Conservation (phyloP, 2,329 filamentous ascomycete species). For the Verticillium nonalfalfae region DNA sequence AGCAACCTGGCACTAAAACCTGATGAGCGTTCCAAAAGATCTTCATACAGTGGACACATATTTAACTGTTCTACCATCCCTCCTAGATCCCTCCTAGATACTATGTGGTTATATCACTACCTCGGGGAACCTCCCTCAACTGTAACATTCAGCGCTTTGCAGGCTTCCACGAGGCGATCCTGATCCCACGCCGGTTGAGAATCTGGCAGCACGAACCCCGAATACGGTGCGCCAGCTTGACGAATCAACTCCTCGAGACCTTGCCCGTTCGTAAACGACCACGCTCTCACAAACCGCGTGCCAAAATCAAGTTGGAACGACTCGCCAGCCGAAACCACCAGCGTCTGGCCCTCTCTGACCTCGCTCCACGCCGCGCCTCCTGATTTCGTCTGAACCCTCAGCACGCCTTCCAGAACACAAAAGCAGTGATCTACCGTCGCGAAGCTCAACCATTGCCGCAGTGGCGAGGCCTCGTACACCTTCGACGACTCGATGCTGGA, state of each 20-base stretch:
- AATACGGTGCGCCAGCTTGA: slow-evolving; percentile 23
- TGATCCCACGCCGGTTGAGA: not conserved
- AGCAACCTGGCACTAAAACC: too few species aligned
- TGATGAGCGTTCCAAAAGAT: too few species aligned
- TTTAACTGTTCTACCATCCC: too few species aligned
- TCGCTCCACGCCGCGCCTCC: slow-evolving; percentile 16
- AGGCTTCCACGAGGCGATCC: not conserved
- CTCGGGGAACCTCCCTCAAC: not conserved
- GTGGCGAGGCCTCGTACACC: slow-evolving; percentile 25
- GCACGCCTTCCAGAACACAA: slow-evolving; percentile 36
- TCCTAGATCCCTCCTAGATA: too few species aligned
- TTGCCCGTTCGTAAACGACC: slow-evolving; percentile 40
- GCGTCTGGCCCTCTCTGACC: slow-evolving; percentile 39
- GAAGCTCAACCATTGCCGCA: slow-evolving; percentile 34
- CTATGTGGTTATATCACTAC: too few species aligned
- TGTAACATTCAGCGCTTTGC: not conserved
- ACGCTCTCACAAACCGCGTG: slow-evolving; percentile 38
- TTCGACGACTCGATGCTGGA: slow-evolving; percentile 41
- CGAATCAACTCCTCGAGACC: slow-evolving; percentile 41
- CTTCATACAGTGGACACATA: too few species aligned
- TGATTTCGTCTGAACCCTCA: slow-evolving; percentile 31
- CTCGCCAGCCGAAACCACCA: slow-evolving; percentile 39
- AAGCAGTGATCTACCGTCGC: slow-evolving; percentile 44
- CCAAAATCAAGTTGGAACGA: slow-evolving; percentile 35
- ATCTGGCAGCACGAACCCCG: slow-evolving; percentile 31